Conservation (phyloP, 345 rosid genomes). For the Hibiscus tridactylites region DNA sequence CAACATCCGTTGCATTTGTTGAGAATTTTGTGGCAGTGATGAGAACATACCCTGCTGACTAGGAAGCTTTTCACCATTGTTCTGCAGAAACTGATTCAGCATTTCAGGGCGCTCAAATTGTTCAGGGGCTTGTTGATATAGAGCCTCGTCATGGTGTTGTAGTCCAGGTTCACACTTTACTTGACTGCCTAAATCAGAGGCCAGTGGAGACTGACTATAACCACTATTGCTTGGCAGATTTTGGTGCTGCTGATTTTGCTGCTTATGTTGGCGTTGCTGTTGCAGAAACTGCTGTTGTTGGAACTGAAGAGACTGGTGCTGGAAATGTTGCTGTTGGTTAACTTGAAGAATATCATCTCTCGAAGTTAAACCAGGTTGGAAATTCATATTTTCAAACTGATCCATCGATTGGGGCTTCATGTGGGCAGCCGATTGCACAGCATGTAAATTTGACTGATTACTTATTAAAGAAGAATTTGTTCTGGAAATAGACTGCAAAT, state of each 20-base stretch:
- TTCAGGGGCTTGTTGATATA: slow-evolving; percentile 53
- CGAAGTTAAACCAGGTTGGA: slow-evolving; percentile 37
- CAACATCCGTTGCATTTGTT: slow-evolving; percentile 54
- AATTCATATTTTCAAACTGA: slow-evolving; percentile 47
- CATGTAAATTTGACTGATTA: slow-evolving; percentile 44
- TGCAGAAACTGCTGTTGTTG: slow-evolving; percentile 55
- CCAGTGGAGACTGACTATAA: slow-evolving; percentile 49
- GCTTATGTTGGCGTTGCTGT: slow-evolving; percentile 49
- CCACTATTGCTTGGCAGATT: slow-evolving; percentile 36
- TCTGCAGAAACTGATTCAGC: slow-evolving; percentile 67
- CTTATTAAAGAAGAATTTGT: slow-evolving; percentile 40
- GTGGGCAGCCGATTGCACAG: slow-evolving; percentile 36
- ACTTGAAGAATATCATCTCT: slow-evolving; percentile 43
- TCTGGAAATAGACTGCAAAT: slow-evolving; percentile 51
- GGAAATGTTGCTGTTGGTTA: slow-evolving; percentile 62
- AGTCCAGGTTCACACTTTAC: slow-evolving; percentile 63
- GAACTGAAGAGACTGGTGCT: slow-evolving; percentile 48
- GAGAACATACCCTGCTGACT: slow-evolving; percentile 37
- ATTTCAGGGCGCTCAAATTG: slow-evolving; percentile 49
- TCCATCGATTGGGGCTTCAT: slow-evolving; percentile 35
- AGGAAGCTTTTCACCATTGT: slow-evolving; percentile 41
- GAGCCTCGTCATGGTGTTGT: slow-evolving; percentile 38
- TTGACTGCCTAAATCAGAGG: slow-evolving; percentile 42
- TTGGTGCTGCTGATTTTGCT: slow-evolving; percentile 58
- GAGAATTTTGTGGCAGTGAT: slow-evolving; percentile 43